A percentile compares a stretch with the other conserved stretches of the same genome.
Conservation (phyloP, 352 stramenopile species). For the Pythium dissimile region DNA sequence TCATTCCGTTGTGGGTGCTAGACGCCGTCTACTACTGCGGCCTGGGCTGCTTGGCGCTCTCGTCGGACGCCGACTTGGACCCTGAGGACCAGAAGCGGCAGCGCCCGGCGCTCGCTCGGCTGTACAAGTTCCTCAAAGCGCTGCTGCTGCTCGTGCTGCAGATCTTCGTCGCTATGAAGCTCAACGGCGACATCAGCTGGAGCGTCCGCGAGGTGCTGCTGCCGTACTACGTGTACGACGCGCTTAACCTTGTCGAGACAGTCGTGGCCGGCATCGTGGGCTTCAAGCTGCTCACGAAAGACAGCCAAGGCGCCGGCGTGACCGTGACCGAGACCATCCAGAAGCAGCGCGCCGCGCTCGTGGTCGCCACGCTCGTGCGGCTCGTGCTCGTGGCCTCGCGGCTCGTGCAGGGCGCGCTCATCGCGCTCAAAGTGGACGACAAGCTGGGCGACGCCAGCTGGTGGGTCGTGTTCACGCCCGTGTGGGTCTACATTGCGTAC, state of each 20-base stretch:
- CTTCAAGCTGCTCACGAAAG: conserved; percentile 70
- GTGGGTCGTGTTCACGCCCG: conserved; percentile 77
- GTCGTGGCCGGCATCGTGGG: conserved; percentile 50
- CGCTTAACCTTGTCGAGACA: conserved; percentile 64
- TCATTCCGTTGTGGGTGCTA: conserved; percentile 77
- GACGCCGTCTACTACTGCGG: conserved; percentile 77
- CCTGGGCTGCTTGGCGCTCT: conserved; percentile 55
- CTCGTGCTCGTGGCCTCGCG: conserved; percentile 48
- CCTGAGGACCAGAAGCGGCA: conserved; percentile 53
- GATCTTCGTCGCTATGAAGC: conserved; percentile 79
- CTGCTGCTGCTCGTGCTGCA: conserved; percentile 73
- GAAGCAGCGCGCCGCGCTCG: conserved; percentile 42
- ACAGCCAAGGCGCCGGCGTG: conserved; percentile 68
- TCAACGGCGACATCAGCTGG: conserved; percentile 70
- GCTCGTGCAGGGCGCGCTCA: conserved; percentile 56
- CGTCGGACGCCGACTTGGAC: conserved; percentile 41
- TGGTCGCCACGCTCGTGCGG: conserved; percentile 34
- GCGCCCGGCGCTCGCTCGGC: conserved; percentile 52
- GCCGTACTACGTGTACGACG: conserved; percentile 80
- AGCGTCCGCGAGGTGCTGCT: conserved; percentile 60
- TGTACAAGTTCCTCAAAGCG: conserved; percentile 82
- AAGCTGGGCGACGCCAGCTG: conserved; percentile 51
- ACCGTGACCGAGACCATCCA: conserved; percentile 70
- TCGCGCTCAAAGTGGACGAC: conserved; percentile 69
- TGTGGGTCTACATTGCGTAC: conserved; percentile 75